A percentile compares a stretch with the other conserved stretches of the same genome.
Conservation (phyloP, 2,329 filamentous ascomycete species). For the Xylariaceae sp. region DNA sequence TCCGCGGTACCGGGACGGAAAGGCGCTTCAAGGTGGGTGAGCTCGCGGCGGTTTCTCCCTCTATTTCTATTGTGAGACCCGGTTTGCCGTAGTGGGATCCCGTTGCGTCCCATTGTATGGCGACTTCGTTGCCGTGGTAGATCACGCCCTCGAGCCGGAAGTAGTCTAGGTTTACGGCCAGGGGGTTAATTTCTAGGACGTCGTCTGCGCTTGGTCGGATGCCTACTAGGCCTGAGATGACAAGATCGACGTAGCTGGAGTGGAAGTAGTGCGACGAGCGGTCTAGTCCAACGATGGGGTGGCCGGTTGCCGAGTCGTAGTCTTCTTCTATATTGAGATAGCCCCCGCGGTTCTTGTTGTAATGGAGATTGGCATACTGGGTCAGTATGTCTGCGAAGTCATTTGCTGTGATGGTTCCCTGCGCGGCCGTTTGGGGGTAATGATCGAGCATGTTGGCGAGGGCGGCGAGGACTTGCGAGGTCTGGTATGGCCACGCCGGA, state of each 20-base stretch:
- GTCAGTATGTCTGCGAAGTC: constrained; percentile 9
- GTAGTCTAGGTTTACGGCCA: constrained; percentile 6
- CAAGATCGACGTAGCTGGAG: constrained; percentile 15
- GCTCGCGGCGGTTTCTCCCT: neutral
- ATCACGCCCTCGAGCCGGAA: constrained; percentile 14
- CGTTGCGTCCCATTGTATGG: constrained; percentile 11
- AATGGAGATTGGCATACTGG: constrained; percentile 12
- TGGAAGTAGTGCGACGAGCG: constrained; percentile 19
- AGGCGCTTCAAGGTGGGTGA: constrained; percentile 3
- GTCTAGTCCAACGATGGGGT: constrained; percentile 12
- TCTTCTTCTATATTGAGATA: constrained; percentile 17
- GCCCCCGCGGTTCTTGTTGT: constrained; percentile 16
- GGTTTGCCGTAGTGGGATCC: constrained; percentile 10
- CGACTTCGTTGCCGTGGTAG: constrained; percentile 15
- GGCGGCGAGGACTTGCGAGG: constrained; percentile 11
- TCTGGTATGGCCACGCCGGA: constrained; percentile 17
- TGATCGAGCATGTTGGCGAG: constrained; percentile 14
- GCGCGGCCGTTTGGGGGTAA: constrained; percentile 5
- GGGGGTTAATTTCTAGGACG: constrained; percentile 9
- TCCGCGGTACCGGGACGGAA: neutral
- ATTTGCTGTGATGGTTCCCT: constrained; percentile 2
- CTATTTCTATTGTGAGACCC: constrained; percentile 9
- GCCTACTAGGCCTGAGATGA: constrained; percentile 14
- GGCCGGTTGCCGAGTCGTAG: constrained; percentile 5
- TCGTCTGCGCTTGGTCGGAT: constrained; percentile 13